Base-by-base conservation (phyloP, 2,329 filamentous ascomycete genomes). In the Sphaceloma murrayae region DNA sequence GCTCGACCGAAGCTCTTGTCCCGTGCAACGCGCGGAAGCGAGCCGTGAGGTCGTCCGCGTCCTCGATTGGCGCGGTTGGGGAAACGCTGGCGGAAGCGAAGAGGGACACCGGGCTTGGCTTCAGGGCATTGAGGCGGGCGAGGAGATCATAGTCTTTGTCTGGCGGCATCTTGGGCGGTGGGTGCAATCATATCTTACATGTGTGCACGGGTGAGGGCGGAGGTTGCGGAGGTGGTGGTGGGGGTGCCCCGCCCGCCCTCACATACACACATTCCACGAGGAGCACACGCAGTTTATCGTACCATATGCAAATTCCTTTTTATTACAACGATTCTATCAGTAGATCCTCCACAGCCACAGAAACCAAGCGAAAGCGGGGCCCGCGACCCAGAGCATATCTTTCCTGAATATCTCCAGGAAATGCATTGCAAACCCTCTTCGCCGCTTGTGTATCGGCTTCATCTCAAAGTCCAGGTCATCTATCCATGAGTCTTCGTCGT, bases 381-480 rank as follows among this genome's bases (percentile, higher is more conserved):
- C 16, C 16, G 33, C 45, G 16, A 46, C 45, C 36, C 74, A 68
- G 64, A 74, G 77, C 13, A 79, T 54, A 33, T 74, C 79, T 6
- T 67, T 72, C 62, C 69, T 71, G 27, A 86, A 62, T 59, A 89
- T 82, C 18, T 68, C 66, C 22, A 66, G 58, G 4, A 82, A 70
- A 3, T 75, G 58, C 1, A 60, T 58, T 2, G 73, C 58, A 16
- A 60, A 66, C 40, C 64, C 58, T 46, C 49, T 49, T 32, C 54
- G 57, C 57, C 57, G 59, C 53, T 56, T 53, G 29, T 46, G 49
- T 18, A 46, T 53, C 22, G 54, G 31, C 27, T 47, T 52, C 46
- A 52, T 46, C 51, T 61, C 34, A 47, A 52, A 38, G 47, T 53
- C 34, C 36, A 49, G 46, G n/a, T 60, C 57, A 24, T 59, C 56